Conservation (phyloP, 2,329 filamentous ascomycete genomes). For the Verticillium alfalfae region DNA sequence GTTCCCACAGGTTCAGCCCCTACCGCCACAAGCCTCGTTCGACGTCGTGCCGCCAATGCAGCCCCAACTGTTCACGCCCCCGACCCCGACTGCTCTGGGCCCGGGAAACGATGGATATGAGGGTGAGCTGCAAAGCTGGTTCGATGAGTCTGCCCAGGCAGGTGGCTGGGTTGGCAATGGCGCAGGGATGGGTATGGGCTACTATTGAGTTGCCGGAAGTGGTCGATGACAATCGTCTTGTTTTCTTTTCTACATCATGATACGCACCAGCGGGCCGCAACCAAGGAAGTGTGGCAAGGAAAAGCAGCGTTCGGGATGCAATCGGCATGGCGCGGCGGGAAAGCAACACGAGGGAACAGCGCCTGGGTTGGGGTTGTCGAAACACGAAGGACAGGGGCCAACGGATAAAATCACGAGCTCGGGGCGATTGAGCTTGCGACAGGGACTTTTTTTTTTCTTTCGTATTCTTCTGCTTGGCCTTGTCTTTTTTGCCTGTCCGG, state of each 20-base stretch:
- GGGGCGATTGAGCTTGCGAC: not conserved
- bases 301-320: slow-evolving; percentile 1
- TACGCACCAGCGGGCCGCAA: no score
- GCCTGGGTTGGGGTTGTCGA: not conserved
- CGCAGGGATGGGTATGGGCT: not conserved
- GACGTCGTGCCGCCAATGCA: slow-evolving; percentile 11
- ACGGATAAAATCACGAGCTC: not conserved
- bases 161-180: slow-evolving; percentile 10
- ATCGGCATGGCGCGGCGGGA: not conserved
- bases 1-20: not conserved
- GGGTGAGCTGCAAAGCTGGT: slow-evolving; percentile 30
- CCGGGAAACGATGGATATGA: slow-evolving; percentile 40
- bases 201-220: not conserved
- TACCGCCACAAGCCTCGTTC: slow-evolving; percentile 10
- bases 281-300: not conserved
- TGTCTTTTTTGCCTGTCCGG: not conserved
- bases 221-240: not conserved
- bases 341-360: not conserved
- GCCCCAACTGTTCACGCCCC: slow-evolving; percentile 9
- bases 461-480: no score
- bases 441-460: not conserved
- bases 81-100: slow-evolving; percentile 17
- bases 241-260: no score
- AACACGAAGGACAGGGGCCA: not conserved
- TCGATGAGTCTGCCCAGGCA: slow-evolving; percentile 7